Conservation (phyloP, 2,329 filamentous ascomycete genomes). For the Aspergillus amoenus region DNA sequence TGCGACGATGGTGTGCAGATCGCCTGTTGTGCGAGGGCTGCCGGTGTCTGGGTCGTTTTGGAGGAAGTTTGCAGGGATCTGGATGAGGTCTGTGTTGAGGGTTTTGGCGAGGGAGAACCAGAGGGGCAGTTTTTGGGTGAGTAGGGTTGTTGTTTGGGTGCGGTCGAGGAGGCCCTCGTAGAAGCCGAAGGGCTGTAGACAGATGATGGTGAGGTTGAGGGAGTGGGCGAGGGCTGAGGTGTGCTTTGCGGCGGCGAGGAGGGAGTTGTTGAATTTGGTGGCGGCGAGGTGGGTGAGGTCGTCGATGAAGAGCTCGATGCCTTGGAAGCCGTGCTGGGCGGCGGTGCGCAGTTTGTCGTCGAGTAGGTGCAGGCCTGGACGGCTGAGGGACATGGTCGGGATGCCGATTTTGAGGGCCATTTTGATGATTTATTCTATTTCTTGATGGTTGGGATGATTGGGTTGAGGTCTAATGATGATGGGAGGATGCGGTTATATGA, state of each 20-base stretch:
- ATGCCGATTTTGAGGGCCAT: constrained; percentile 54
- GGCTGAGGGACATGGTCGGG: constrained; percentile 74
- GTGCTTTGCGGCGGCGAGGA: constrained; percentile 25
- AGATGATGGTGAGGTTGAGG: constrained; percentile 41
- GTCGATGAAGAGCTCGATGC: constrained; percentile 40
- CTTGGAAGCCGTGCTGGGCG: constrained; percentile 39
- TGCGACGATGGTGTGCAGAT: constrained; percentile 56
- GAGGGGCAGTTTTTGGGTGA: constrained; percentile 61
- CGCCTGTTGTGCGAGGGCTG: constrained; percentile 44
- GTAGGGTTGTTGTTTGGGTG: constrained; percentile 53
- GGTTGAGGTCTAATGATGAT: neutral
- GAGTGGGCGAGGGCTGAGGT: constrained; percentile 51
- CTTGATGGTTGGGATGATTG: neutral
- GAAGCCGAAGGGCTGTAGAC: constrained; percentile 74
- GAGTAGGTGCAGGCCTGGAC: constrained; percentile 68
- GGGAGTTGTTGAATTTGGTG: constrained; percentile 23
- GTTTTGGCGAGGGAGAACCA: constrained; percentile 68
- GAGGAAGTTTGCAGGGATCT: constrained; percentile 72
- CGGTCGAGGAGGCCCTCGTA: constrained; percentile 73
- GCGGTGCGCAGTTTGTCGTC: constrained; percentile 68
- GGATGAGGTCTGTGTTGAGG: constrained; percentile 69
- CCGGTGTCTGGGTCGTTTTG: constrained; percentile 35
- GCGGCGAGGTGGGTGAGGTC: constrained; percentile 33
- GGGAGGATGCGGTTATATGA: neutral
- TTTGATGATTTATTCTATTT: neutral